Conservation (phyloP, 345 rosid genomes). For the Euphorbia tirucalli region DNA sequence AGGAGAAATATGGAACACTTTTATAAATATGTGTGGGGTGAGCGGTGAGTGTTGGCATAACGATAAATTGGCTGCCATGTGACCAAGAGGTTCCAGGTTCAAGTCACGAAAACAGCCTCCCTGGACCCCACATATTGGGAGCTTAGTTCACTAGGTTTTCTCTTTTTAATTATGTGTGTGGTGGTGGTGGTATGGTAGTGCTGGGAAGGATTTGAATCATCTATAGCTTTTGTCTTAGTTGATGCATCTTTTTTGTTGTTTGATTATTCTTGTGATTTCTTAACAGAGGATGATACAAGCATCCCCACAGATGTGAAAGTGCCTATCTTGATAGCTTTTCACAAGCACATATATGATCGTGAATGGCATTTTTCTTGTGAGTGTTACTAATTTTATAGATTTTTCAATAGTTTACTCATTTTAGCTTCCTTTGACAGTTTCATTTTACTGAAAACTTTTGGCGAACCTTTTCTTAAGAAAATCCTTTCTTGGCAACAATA, state of each 20-base stretch:
- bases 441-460: neutral
- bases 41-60: too few species aligned
- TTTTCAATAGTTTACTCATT: neutral
- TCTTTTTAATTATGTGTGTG: neutral
- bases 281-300: slow-evolving; percentile 98
- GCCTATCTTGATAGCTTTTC: slow-evolving; percentile 78
- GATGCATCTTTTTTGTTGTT: neutral
- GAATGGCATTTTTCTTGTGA: slow-evolving; percentile 94
- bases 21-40: neutral
- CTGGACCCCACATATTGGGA: too few species aligned
- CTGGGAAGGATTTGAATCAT: neutral
- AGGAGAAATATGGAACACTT: neutral
- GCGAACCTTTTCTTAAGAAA: neutral
- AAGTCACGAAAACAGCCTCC: too few species aligned
- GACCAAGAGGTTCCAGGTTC: too few species aligned
- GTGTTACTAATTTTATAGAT: slow-evolving; percentile 25
- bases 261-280: slow-evolving; percentile 13
- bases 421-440: neutral
- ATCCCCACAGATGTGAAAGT: slow-evolving; percentile 78
- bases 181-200: neutral
- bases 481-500: neutral
- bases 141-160: too few species aligned
- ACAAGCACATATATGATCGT: slow-evolving; percentile 69
- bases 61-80: too few species aligned
- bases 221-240: neutral